These are phyloP conservation scores for Kodamaea suecica DNA, from an alignment of 1,139 yeast genomes.

Conservation along the genomic window DNA sequence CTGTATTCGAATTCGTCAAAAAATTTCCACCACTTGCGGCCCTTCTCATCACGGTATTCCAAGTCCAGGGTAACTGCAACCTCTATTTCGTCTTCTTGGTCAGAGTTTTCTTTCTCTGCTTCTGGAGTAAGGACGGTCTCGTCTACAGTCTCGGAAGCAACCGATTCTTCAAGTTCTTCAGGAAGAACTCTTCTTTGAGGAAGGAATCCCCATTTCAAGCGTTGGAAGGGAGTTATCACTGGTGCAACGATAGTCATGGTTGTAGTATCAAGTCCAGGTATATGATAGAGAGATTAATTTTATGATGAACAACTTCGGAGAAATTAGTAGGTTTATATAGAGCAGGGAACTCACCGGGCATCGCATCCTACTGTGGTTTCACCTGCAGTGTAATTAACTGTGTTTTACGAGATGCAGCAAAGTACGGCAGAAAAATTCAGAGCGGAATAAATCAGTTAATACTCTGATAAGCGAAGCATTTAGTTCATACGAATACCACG, in stretches of 20 bases:
- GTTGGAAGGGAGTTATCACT: conserved; percentile 15
- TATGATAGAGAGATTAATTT: no score
- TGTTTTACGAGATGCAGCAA: no score
- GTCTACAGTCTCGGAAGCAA: not conserved
- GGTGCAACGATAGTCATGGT: no score
- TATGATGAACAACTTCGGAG: not conserved
- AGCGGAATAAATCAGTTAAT: no score
- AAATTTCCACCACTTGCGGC: conserved; percentile 61
- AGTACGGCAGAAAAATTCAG: no score
- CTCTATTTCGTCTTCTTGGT: conserved; percentile 8
- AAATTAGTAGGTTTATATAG: no score
- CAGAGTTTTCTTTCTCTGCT: conserved; percentile 11
- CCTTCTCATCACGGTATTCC: conserved; percentile 61
- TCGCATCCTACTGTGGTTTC: no score
- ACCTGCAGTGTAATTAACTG: no score
- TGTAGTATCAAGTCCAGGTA: no score
- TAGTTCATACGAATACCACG: no score
- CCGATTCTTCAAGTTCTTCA: conserved; percentile 27
- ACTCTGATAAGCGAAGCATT: no score
- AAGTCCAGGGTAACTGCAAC: conserved; percentile 4
- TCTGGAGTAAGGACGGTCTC: conserved; percentile 3
- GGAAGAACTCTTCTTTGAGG: conserved; percentile 47
- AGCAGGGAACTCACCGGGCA: no score
- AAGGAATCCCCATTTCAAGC: conserved; percentile 49
- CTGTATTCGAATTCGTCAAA: conserved; percentile 64